These are phyloP conservation scores for Pestalotiopsis sp. DNA, from an alignment of 2,329 filamentous ascomycete species.

Conservation along the genomic window DNA sequence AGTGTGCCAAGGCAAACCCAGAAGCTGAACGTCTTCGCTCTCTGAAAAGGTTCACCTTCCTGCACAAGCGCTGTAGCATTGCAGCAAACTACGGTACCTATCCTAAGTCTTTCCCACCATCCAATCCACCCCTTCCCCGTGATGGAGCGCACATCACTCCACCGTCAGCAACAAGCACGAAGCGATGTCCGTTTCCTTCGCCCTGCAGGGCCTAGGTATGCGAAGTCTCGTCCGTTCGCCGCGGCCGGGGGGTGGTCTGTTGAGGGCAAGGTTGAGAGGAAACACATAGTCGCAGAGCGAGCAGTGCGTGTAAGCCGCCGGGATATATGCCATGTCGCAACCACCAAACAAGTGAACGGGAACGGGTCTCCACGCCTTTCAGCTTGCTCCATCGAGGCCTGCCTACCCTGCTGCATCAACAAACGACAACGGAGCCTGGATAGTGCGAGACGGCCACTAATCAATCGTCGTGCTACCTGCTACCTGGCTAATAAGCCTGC, in stretches of 20 bases:
- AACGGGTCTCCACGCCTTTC: background rate
- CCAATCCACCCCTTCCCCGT: background rate
- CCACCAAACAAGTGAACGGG: background rate
- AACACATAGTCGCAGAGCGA: too few relatives aligned
- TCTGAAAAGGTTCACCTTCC: background rate
- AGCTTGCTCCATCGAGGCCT: constrained; percentile 8
- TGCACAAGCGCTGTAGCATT: constrained; percentile 15
- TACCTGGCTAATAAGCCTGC: constrained; percentile 6
- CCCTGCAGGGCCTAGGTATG: constrained; percentile 27
- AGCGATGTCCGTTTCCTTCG: constrained; percentile 29
- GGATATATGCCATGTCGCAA: background rate
- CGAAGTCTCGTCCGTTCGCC: background rate
- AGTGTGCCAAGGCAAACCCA: background rate
- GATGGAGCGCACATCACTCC: background rate
- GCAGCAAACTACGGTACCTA: background rate
- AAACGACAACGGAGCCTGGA: background rate
- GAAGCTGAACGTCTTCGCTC: background rate
- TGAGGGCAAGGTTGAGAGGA: background rate
- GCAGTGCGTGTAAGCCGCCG: background rate
- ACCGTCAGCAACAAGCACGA: constrained; percentile 11
- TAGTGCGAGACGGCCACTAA: constrained; percentile 7
- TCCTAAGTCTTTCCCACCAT: background rate
- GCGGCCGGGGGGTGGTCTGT: background rate
- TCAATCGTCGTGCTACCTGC: background rate
- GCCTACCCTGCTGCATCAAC: constrained; percentile 14